phyloP scores from a whole-genome alignment of 495 filamentous ascomycete species.

The Aspergillus campestris region DNA sequence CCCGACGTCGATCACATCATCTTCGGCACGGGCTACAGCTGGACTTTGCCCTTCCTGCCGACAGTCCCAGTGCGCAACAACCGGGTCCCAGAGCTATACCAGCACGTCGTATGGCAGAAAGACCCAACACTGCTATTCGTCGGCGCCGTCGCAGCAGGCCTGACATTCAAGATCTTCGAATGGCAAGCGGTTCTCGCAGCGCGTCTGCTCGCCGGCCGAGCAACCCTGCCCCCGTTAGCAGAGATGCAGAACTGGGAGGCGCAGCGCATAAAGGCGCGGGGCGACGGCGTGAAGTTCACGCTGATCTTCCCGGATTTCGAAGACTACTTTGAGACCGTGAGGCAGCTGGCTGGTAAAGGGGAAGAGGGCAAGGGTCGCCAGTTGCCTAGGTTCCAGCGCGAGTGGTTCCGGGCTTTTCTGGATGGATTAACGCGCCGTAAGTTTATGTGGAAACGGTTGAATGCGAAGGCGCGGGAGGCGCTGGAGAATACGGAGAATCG shows the following conservation, averaged over 20 bases:
- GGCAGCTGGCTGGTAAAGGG: not conserved
- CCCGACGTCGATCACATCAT: slow-evolving; percentile 28
- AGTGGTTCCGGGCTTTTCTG: not conserved
- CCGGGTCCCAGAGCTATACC: slow-evolving; percentile 9
- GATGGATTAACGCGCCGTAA: not conserved
- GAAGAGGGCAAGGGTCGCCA: not conserved
- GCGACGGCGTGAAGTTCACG: slow-evolving; percentile 32
- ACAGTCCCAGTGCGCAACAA: slow-evolving; percentile 1
- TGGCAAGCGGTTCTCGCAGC: slow-evolving; percentile 40
- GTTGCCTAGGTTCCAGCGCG: not conserved
- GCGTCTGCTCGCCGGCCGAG: slow-evolving; percentile 33
- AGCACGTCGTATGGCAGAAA: slow-evolving; percentile 8
- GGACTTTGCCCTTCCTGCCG: slow-evolving; percentile 8
- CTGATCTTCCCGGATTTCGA: slow-evolving; percentile 35
- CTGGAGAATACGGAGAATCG: too few species aligned
- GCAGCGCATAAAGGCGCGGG: slow-evolving; percentile 22
- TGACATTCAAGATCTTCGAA: slow-evolving; percentile 32
- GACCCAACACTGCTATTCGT: slow-evolving; percentile 12
- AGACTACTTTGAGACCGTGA: slow-evolving; percentile 31
- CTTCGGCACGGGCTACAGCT: slow-evolving; percentile 29
- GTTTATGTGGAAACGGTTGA: not conserved
- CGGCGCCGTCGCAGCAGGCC: slow-evolving; percentile 19
- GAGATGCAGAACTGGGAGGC: slow-evolving; percentile 35
- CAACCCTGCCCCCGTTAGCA: slow-evolving; percentile 19
- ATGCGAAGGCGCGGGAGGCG: too few species aligned